phyloP scores from a whole-genome alignment of 2,329 filamentous ascomycete species.

The Cercospora zeae-maydis region DNA sequence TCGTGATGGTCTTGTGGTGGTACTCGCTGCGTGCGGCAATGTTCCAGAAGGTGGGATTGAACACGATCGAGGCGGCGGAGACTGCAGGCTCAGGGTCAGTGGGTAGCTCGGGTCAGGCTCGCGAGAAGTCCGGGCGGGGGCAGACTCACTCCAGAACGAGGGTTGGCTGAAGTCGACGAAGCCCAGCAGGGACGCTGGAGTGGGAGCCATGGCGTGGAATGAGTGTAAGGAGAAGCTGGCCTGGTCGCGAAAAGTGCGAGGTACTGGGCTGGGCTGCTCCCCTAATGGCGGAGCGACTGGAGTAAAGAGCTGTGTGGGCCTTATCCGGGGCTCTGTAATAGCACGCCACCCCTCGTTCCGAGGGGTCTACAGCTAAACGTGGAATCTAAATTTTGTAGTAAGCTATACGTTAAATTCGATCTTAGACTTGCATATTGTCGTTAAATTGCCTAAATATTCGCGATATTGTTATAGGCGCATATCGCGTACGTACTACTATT shows the following conservation, averaged over 20 bases:
- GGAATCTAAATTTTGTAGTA: too few species aligned
- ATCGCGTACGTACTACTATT: too few species aligned
- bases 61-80: slow-evolving; percentile 64
- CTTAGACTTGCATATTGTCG: too few species aligned
- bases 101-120: background rate
- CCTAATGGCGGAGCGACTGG: background rate
- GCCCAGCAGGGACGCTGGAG: slow-evolving; percentile 38
- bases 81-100: slow-evolving; percentile 17
- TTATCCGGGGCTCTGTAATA: too few species aligned
- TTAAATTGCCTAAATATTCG: too few species aligned
- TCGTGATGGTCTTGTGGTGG: slow-evolving; percentile 82
- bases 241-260: background rate
- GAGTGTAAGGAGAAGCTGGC: background rate
- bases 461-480: too few species aligned
- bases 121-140: background rate
- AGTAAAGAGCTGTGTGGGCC: background rate
- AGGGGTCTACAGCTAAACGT: too few species aligned
- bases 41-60: slow-evolving; percentile 99
- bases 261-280: background rate
- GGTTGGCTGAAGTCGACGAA: slow-evolving; percentile 45
- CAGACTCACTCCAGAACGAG: slow-evolving; percentile 47
- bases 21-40: slow-evolving; percentile 87
- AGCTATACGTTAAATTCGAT: too few species aligned
- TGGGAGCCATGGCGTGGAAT: slow-evolving; percentile 1
- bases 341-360: too few species aligned